phyloP scores from a whole-genome alignment of 495 filamentous ascomycete species.

The Paragyromitra xinjiangensis region DNA sequence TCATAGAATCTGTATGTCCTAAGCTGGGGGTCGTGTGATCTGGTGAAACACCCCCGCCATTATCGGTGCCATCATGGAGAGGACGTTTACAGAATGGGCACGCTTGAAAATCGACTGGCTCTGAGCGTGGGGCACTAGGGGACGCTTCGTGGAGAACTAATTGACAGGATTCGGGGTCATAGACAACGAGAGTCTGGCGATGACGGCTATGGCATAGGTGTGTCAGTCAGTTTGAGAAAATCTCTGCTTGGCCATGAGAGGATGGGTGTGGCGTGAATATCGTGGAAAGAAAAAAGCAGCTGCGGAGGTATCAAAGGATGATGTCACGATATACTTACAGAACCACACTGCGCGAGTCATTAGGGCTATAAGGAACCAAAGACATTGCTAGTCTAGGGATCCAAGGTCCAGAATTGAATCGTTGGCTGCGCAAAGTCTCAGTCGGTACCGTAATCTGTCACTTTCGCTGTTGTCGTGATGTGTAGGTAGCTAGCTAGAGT shows the following conservation, averaged over 20 bases:
- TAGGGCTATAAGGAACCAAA: slow-evolving; percentile 70
- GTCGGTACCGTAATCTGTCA: slow-evolving; percentile 6
- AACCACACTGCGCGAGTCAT: slow-evolving; percentile 70
- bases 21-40: slow-evolving; percentile 58
- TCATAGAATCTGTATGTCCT: slow-evolving; percentile 42
- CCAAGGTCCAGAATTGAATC: slow-evolving; percentile 6
- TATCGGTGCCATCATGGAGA: slow-evolving; percentile 65
- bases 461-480: slow-evolving; percentile 30
- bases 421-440: slow-evolving; percentile 9
- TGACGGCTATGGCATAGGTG: slow-evolving; percentile 73
- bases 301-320: slow-evolving; percentile 13
- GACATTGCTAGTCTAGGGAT: slow-evolving; percentile 61
- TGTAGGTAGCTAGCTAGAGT: slow-evolving; percentile 30
- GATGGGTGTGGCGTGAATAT: not conserved
- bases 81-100: slow-evolving; percentile 92
- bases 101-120: slow-evolving; percentile 62
- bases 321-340: slow-evolving; percentile 63
- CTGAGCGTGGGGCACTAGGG: slow-evolving; percentile 55
- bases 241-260: not conserved
- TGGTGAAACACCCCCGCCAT: slow-evolving; percentile 58
- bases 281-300: not conserved
- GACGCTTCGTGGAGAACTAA: slow-evolving; percentile 77
- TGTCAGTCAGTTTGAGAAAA: slow-evolving; percentile 16
- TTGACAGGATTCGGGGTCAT: slow-evolving; percentile 83
- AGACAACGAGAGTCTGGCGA: slow-evolving; percentile 88